These are phyloP conservation scores for Pythium rishiriense DNA, from an alignment of 352 stramenopile genomes.

Conservation along the genomic window DNA sequence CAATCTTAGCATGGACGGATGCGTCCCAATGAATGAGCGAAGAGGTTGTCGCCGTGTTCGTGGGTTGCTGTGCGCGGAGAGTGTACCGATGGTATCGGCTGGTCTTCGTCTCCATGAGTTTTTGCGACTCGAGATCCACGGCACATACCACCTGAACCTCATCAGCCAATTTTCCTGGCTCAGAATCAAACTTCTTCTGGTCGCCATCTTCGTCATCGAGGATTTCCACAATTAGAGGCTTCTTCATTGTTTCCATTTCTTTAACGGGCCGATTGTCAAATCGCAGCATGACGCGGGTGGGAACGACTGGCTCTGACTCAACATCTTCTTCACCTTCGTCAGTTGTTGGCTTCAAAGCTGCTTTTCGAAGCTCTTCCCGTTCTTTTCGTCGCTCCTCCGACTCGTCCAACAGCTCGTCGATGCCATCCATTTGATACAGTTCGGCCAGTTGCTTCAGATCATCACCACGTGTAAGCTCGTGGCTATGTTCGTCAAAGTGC, in stretches of 20 bases:
- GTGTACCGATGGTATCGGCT: constrained; percentile 65
- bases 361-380: constrained; percentile 5
- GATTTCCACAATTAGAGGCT: constrained; percentile 67
- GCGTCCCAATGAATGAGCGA: constrained; percentile 36
- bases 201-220: constrained; percentile 34
- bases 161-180: constrained; percentile 11
- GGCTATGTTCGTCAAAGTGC: constrained; percentile 49
- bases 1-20: constrained; percentile 37
- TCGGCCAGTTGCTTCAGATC: constrained; percentile 71
- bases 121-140: constrained; percentile 47
- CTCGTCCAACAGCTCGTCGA: constrained; percentile 72
- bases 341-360: constrained; percentile 7
- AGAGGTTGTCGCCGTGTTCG: neutral
- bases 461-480: constrained; percentile 45
- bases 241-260: constrained; percentile 25
- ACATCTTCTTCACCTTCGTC: constrained; percentile 12
- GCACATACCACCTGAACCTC: constrained; percentile 39
- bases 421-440: constrained; percentile 77
- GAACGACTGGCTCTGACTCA: constrained; percentile 23
- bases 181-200: neutral
- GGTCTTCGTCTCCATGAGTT: constrained; percentile 54
- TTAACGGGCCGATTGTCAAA: constrained; percentile 37
- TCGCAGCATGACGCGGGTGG: constrained; percentile 38
- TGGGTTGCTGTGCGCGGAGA: constrained; percentile 23
- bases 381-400: constrained; percentile 23